These are phyloP conservation scores for Pseudotsuga menziesii DNA, from an alignment of 75 land plant genomes.

Conservation along the genomic window DNA sequence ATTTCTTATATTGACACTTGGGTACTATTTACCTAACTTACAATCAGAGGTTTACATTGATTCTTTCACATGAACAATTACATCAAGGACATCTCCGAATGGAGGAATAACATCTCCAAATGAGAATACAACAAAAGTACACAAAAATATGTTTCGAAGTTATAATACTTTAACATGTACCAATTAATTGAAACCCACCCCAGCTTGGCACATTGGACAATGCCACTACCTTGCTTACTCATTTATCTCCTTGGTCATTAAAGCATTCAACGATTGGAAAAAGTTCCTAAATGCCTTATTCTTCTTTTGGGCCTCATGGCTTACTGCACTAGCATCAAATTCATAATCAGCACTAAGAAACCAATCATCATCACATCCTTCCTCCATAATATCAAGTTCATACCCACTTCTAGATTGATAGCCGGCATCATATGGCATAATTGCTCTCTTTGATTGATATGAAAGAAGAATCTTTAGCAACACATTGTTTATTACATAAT, in stretches of 20 bases:
- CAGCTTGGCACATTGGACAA: constrained; percentile 86
- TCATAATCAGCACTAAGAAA: constrained; percentile 57
- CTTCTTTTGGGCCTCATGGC: constrained; percentile 65
- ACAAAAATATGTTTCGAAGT: too few relatives aligned
- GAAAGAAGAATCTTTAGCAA: constrained; percentile 2
- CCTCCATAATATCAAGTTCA: constrained; percentile 35
- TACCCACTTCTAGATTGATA: constrained; percentile 25
- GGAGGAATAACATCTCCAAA: constrained; percentile 63
- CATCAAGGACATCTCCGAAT: too few relatives aligned
- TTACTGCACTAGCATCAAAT: constrained; percentile 55
- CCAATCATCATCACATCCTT: constrained; percentile 54
- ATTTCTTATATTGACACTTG: too few relatives aligned
- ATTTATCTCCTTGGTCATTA: constrained; percentile 52
- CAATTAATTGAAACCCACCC: constrained; percentile 94
- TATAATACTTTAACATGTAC: too few relatives aligned
- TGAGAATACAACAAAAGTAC: too few relatives aligned
- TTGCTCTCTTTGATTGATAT: not conserved
- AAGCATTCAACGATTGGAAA: constrained; percentile 52
- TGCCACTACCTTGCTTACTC: constrained; percentile 91
- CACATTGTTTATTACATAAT: not conserved
- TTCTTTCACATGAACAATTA: too few relatives aligned
- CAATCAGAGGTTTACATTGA: too few relatives aligned
- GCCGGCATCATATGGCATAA: not conserved
- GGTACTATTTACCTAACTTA: too few relatives aligned
- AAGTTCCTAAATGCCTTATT: constrained; percentile 61